These are phyloP conservation scores for Citrus hindsii DNA, from an alignment of 345 rosid genomes.

Conservation along the genomic window DNA sequence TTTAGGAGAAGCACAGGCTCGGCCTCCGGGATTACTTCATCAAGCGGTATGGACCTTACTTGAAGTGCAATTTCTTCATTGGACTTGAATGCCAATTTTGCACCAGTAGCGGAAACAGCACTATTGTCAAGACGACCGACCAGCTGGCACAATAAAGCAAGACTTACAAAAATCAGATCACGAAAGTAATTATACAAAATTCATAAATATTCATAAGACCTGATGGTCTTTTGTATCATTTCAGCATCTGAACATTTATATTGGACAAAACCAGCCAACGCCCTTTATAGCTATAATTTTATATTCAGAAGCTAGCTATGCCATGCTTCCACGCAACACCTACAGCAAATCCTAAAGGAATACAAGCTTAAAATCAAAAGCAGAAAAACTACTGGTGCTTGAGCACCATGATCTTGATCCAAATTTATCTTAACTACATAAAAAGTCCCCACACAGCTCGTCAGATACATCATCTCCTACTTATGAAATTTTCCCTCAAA, in stretches of 20 bases:
- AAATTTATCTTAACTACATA: not conserved
- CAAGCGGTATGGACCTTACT: slow-evolving; percentile 83
- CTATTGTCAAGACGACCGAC: slow-evolving; percentile 98
- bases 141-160: slow-evolving; percentile 39
- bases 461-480: not conserved
- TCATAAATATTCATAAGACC: not conserved
- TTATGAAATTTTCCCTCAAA: not conserved
- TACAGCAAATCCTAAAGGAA: not conserved
- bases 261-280: not conserved
- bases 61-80: slow-evolving; percentile 87
- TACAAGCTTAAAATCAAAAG: not conserved
- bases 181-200: not conserved
- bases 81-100: slow-evolving; percentile 90
- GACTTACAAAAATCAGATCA: not conserved
- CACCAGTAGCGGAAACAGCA: slow-evolving; percentile 87
- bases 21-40: slow-evolving; percentile 58
- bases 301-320: slow-evolving; percentile 4
- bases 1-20: slow-evolving; percentile 65
- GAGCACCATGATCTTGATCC: not conserved
- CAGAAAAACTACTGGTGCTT: not conserved
- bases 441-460: no score
- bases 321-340: not conserved
- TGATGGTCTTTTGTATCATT: not conserved
- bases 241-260: not conserved
- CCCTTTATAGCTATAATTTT: not conserved